Conservation (phyloP, 352 stramenopile species). For the Pythium rhizo-oryzae region DNA sequence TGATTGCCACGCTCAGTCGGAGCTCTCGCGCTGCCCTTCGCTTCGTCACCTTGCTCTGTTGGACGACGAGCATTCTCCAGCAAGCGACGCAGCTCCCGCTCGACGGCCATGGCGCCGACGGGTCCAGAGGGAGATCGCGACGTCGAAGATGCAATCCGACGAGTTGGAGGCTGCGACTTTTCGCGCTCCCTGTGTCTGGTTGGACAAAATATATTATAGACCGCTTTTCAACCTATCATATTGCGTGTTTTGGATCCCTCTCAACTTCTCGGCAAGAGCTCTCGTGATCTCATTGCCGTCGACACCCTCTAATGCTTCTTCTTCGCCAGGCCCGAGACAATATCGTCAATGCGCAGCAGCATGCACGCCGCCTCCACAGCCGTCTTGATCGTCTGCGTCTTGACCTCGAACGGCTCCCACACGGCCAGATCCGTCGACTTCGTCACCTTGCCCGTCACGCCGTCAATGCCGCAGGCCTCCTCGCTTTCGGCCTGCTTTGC, state of each 20-base stretch:
- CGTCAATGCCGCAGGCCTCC: slow-evolving; percentile 77
- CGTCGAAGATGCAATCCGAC: slow-evolving; percentile 5
- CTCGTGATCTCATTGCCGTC: background rate
- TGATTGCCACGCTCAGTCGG: background rate
- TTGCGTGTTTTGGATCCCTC: slow-evolving; percentile 7
- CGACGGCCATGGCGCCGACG: slow-evolving; percentile 41
- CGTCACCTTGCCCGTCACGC: slow-evolving; percentile 90
- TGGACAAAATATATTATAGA: slow-evolving; percentile 75
- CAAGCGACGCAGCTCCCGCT: slow-evolving; percentile 54
- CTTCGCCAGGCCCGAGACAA: slow-evolving; percentile 99
- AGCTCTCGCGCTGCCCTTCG: background rate
- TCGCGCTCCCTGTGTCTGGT: slow-evolving; percentile 24
- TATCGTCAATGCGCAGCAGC: slow-evolving; percentile 99
- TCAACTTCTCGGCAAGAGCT: background rate
- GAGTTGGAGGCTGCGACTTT: slow-evolving; percentile 42
- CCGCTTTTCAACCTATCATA: slow-evolving; percentile 38
- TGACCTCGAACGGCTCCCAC: slow-evolving; percentile 99
- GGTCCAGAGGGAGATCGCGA: slow-evolving; percentile 5
- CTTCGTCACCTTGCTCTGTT: slow-evolving; percentile 4
- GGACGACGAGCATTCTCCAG: slow-evolving; percentile 46
- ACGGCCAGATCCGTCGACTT: slow-evolving; percentile 96
- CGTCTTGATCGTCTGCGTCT: slow-evolving; percentile 99
- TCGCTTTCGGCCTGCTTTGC: slow-evolving; percentile 91
- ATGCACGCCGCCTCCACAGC: slow-evolving; percentile 99
- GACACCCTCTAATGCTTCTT: slow-evolving; percentile 75